Conservation (phyloP, 305 asterid species). For the Plantago rigida region DNA sequence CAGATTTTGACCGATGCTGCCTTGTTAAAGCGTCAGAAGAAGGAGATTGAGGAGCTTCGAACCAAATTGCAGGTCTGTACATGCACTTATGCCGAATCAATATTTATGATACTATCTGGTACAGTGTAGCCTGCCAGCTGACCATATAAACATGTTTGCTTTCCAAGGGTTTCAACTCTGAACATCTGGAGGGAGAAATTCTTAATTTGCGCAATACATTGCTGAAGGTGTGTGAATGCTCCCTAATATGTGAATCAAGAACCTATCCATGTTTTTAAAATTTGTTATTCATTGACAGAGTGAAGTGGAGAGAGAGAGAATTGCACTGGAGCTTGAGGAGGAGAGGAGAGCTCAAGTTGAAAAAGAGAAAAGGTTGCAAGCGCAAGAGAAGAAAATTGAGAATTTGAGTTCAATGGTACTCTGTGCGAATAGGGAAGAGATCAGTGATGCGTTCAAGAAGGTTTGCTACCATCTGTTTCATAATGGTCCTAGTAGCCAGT, state of each 20-base stretch:
- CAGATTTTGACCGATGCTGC: slow-evolving; percentile 97
- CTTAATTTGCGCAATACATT: slow-evolving; percentile 79
- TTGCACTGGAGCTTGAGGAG: slow-evolving; percentile 86
- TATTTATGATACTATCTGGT: slow-evolving; percentile 17
- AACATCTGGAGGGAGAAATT: slow-evolving; percentile 73
- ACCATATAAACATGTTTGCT: slow-evolving; percentile 20
- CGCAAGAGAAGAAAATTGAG: slow-evolving; percentile 79
- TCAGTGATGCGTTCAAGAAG: slow-evolving; percentile 50
- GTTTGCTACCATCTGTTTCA: slow-evolving; percentile 34
- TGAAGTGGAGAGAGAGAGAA: slow-evolving; percentile 91
- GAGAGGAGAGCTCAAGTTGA: slow-evolving; percentile 95
- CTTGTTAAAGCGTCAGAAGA: slow-evolving; percentile 88
- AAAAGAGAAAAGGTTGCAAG: slow-evolving; percentile 71
- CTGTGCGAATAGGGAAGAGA: slow-evolving; percentile 61
- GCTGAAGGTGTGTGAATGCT: slow-evolving; percentile 53
- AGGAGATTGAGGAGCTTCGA: slow-evolving; percentile 90
- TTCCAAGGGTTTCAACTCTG: slow-evolving; percentile 71
- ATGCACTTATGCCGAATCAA: slow-evolving; percentile 14
- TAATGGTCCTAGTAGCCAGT: slow-evolving; percentile 18
- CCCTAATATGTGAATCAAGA: slow-evolving; percentile 23
- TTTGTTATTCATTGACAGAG: slow-evolving; percentile 39
- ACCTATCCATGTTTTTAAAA: slow-evolving; percentile 16
- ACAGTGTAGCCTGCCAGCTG: slow-evolving; percentile 24
- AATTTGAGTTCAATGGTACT: slow-evolving; percentile 89
- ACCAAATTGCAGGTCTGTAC: slow-evolving; percentile 65